A percentile compares a stretch with the other conserved stretches of the same genome.
Conservation (phyloP, 495 filamentous ascomycete genomes). For the Clavariopsis aquatica region DNA sequence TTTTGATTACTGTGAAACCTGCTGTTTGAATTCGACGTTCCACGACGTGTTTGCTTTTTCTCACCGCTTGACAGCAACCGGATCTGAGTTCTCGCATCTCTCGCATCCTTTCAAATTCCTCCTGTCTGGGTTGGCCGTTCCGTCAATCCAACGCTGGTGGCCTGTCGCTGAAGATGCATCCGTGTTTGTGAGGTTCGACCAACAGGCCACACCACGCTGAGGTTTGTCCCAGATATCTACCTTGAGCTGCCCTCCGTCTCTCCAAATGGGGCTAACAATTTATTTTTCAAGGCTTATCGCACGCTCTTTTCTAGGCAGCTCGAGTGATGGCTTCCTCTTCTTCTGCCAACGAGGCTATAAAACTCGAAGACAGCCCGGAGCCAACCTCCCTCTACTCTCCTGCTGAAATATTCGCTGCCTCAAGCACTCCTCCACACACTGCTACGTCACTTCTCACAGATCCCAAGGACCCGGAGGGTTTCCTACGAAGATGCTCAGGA, state of each 20-base stretch:
- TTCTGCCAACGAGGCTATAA: conserved; percentile 16
- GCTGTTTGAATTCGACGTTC: neutral
- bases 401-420: neutral
- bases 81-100: conserved; percentile 1
- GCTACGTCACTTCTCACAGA: conserved; percentile 1
- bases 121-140: neutral
- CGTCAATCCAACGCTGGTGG: neutral
- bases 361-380: conserved; percentile 32
- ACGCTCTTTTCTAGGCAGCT: too few species aligned
- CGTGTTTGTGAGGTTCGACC: neutral
- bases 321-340: too few species aligned
- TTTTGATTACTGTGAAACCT: conserved; percentile 1
- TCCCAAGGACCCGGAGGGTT: conserved; percentile 30
- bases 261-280: neutral
- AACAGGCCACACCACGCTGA: neutral
- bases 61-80: neutral
- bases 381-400: neutral
- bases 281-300: neutral
- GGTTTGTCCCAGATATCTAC: neutral
- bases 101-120: neutral
- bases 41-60: conserved; percentile 7
- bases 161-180: neutral
- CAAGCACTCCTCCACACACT: neutral
- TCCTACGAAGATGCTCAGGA: conserved; percentile 25
- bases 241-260: neutral